Evolutionary conservation across 2,329 filamentous ascomycete species (phyloP).

Genomic region (Sarocladium brachiariae): DNA sequence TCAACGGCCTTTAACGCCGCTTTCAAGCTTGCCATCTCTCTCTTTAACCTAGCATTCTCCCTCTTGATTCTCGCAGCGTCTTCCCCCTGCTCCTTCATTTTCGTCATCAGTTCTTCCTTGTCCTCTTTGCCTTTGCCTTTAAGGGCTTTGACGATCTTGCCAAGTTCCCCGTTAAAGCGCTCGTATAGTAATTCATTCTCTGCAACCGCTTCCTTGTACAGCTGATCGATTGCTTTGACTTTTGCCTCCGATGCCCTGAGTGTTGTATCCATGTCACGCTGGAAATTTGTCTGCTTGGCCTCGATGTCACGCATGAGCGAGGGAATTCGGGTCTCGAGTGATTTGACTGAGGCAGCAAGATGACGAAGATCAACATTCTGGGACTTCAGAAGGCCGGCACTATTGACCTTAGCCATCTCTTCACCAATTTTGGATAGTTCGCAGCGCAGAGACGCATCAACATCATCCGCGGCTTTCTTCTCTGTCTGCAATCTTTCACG

Average conservation of each 20-base stretch:
- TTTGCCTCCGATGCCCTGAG: constrained; percentile 71
- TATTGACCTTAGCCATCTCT: constrained; percentile 61
- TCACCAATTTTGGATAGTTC: constrained; percentile 76
- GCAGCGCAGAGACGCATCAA: constrained; percentile 61
- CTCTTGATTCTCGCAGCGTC: constrained; percentile 72
- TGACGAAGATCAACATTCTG: constrained; percentile 37
- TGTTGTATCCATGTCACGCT: constrained; percentile 63
- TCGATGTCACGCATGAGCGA: constrained; percentile 51
- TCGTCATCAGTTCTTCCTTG: constrained; percentile 67
- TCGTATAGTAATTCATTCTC: constrained; percentile 93
- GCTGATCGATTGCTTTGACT: constrained; percentile 73
- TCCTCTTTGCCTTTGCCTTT: constrained; percentile 67
- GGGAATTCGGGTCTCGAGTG: constrained; percentile 63
- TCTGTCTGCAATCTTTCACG: constrained; percentile 82
- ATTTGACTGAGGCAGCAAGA: constrained; percentile 51
- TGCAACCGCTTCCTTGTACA: constrained; percentile 79
- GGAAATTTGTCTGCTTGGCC: constrained; percentile 55
- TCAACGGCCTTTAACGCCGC: constrained; percentile 43
- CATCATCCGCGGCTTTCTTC: constrained; percentile 64
- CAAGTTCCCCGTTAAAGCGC: constrained; percentile 84
- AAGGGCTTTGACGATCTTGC: constrained; percentile 71
- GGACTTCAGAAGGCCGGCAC: constrained; percentile 21
- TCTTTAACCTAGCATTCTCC: constrained; percentile 76
- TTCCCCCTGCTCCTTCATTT: constrained; percentile 67
- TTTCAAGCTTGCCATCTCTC: constrained; percentile 69